A percentile compares a stretch with the other conserved stretches of the same genome.
Conservation (phyloP, 495 filamentous ascomycete genomes). For the Penicillium desertorum region DNA sequence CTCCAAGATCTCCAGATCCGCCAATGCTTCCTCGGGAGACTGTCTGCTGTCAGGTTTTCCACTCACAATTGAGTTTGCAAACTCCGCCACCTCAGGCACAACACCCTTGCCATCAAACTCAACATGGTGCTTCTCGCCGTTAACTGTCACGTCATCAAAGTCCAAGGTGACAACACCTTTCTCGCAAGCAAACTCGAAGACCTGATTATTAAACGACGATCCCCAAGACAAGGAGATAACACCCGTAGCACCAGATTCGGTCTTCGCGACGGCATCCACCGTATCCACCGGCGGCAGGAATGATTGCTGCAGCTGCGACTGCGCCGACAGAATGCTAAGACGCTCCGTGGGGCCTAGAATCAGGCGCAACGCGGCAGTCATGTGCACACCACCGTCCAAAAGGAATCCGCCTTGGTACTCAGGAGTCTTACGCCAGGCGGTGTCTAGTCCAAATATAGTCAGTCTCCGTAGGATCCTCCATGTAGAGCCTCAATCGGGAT, state of each 20-base stretch:
- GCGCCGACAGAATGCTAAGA: slow-evolving; percentile 53
- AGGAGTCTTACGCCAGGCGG: slow-evolving; percentile 71
- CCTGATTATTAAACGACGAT: slow-evolving; percentile 57
- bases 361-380: slow-evolving; percentile 60
- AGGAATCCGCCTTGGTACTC: slow-evolving; percentile 76
- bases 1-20: slow-evolving; percentile 69
- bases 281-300: slow-evolving; percentile 77
- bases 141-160: slow-evolving; percentile 55
- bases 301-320: slow-evolving; percentile 55
- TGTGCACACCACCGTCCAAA: slow-evolving; percentile 76
- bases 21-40: slow-evolving; percentile 64
- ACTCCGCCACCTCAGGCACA: slow-evolving; percentile 63
- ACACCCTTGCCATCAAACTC: slow-evolving; percentile 59
- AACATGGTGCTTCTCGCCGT: slow-evolving; percentile 51
- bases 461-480: neutral
- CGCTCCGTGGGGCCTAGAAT: slow-evolving; percentile 54
- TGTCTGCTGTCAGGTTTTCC: slow-evolving; percentile 50
- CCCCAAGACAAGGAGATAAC: slow-evolving; percentile 63
- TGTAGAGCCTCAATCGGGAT: neutral
- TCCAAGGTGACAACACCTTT: slow-evolving; percentile 53
- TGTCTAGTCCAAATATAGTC: slow-evolving; percentile 43
- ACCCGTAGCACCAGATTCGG: slow-evolving; percentile 61
- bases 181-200: slow-evolving; percentile 52
- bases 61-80: slow-evolving; percentile 56
- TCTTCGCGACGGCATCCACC: slow-evolving; percentile 61